Percentiles rank a stretch among this genome's conserved stretches.
phyloP scores from a whole-genome alignment of 108 stramenopile species.

The Thalassiosira profunda region DNA sequence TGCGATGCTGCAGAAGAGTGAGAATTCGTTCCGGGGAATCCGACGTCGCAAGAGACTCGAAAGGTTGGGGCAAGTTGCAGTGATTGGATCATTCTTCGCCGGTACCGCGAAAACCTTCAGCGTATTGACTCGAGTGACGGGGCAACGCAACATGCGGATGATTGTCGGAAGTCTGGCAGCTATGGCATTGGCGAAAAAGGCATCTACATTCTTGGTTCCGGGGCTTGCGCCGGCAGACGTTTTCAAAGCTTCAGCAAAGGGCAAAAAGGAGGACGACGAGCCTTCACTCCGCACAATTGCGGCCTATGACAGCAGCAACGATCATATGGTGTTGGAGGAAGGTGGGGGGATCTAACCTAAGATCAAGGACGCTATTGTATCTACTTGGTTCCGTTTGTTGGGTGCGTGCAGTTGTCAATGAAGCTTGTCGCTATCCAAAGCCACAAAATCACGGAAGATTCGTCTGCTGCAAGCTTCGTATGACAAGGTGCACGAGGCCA shows the following conservation, averaged over 20 bases:
- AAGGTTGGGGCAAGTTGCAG: conserved; percentile 55
- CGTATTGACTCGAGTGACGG: conserved; percentile 40
- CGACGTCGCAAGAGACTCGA: conserved; percentile 63
- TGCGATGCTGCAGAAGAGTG: conserved; percentile 82
- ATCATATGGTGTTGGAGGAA: too few species aligned
- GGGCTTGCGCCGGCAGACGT: conserved; percentile 67
- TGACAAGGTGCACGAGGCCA: too few species aligned
- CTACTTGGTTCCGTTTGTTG: too few species aligned
- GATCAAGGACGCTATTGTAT: too few species aligned
- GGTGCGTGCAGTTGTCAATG: too few species aligned
- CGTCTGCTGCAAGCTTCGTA: too few species aligned
- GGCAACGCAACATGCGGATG: conserved; percentile 19
- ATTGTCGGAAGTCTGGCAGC: conserved; percentile 16
- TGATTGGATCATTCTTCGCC: conserved; percentile 22
- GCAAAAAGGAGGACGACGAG: neutral
- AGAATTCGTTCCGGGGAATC: conserved; percentile 57
- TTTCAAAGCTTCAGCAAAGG: conserved; percentile 37
- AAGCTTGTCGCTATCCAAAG: too few species aligned
- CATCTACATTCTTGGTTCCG: conserved; percentile 34
- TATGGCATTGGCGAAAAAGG: conserved; percentile 31
- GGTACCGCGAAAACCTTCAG: conserved; percentile 9
- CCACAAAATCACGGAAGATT: too few species aligned
- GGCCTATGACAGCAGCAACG: neutral
- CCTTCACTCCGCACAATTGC: neutral
- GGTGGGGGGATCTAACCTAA: too few species aligned